Evolutionary conservation across 352 stramenopile genomes (phyloP), one percentile per base, ranked within the genome.

Genomic region (Pythium grandisporangium): DNA sequence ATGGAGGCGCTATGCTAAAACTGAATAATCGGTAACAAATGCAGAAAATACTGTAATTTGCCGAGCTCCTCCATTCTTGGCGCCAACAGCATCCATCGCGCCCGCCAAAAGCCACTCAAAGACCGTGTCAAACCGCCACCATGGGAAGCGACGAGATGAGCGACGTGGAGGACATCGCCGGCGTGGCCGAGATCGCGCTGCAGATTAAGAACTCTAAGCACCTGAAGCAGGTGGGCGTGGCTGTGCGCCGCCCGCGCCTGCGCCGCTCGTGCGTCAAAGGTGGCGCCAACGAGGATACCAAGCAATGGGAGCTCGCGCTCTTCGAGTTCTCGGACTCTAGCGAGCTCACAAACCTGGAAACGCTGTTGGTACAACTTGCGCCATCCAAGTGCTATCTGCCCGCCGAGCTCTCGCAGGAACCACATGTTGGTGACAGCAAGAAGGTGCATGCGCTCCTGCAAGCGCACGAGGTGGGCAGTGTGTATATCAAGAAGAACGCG

Each of bases 301-400:
- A 92, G 48, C 76, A 92, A 30, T 91, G 73, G 63, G 62, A 89
- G 53, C 50, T 93, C 32, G 53, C 84, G 60, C 58, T 93, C 37
- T 89, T 68, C 51, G 53, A 56, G 39, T 92, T 93, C 63, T 84
- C 71, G 0, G 81, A 93, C 55, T 92, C 78, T 34, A 89, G 74
- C 55, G 75, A 90, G 41, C 53, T 93, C 37, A 70, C 69, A 32
- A 85, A 89, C 42, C 56, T 93, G 17, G 81, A 93, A 60, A 90
- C 78, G 29, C 63, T 93, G 16, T 53, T 93, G 29, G 71, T 93
- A 39, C 81, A 92, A 36, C 50, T 89, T n/a, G 60, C 61, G 22
- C 81, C 81, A 0, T 76, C 78, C 24, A 84, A 67, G 45, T 91
- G 77, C 55, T 85, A 72, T 32, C 24, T 91, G n/a, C 56, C 74